phyloP scores from a whole-genome alignment of 441 rosid genomes.

The Breynia disticha region DNA sequence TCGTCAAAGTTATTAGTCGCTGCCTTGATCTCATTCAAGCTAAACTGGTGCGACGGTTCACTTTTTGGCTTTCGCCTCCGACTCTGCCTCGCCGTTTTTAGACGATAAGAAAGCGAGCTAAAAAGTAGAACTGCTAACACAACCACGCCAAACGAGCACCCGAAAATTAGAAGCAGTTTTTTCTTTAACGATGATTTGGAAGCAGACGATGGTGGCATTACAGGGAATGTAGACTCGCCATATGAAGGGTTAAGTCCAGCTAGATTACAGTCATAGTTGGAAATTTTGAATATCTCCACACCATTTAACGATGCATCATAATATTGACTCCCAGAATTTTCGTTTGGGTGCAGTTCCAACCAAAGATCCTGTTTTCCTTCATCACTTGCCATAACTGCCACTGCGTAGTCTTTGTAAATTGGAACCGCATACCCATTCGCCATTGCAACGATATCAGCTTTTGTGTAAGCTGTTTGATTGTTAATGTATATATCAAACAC shows the following conservation, averaged over 20 bases:
- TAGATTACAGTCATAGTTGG: constrained; percentile 7
- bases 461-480: constrained; percentile 3
- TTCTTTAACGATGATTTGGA: not conserved
- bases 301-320: constrained; percentile 10
- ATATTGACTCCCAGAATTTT: not conserved
- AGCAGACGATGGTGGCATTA: not conserved
- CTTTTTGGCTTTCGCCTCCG: not conserved
- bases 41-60: not conserved
- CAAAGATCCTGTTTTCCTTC: constrained; percentile 8
- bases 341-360: constrained; percentile 11
- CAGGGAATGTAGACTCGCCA: not conserved
- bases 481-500: constrained; percentile 10
- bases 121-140: not conserved
- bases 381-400: not conserved
- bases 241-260: constrained; percentile 5
- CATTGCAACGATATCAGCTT: constrained; percentile 6
- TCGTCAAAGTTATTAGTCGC: constrained; percentile 12
- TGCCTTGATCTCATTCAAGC: constrained; percentile 8
- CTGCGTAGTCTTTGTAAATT: constrained; percentile 4
- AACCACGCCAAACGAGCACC: not conserved
- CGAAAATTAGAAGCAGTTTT: not conserved
- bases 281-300: constrained; percentile 13
- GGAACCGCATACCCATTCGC: constrained; percentile 9
- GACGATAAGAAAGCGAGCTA: not conserved
- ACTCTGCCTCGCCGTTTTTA: not conserved